Evolutionary conservation across 2,329 filamentous ascomycete species (phyloP), one percentile per base, ranked within the genome.

Genomic region (Cryphonectria naterciae): DNA sequence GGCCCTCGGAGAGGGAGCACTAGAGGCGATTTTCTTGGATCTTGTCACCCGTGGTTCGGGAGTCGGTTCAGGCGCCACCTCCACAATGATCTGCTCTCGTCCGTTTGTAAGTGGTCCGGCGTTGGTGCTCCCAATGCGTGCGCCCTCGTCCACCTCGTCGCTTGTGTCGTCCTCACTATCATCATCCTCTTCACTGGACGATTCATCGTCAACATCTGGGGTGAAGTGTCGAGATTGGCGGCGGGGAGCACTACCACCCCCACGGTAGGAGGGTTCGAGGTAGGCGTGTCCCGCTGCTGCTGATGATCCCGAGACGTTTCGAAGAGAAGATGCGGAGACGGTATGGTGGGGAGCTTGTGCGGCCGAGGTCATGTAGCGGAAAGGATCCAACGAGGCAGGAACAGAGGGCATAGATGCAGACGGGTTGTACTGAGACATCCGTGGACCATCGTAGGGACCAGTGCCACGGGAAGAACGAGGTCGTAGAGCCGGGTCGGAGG

Each of bases 291-390:
- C 58, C 32, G 37, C 37, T 39, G 39, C 25, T 32, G 39, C 32
- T 39, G 62, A 76, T 46, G 80, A 76, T n/a, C 81, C 81, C 22
- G 81, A 80, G 22, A 77, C 75, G 65, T 81, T 79, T 67, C 82
- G 80, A 74, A 81, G 80, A 62, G 80, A 77, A 64, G 76, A 77
- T 63, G 78, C 75, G 73, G 79, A 77, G 67, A 77, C 77, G 67
- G 77, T 73, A 41, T 79, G 76, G 67, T 80, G 78, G 19, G 82
- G 75, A 68, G 77, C 78, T 43, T 81, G 83, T 49, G 85, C 76
- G 17, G 83, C 84, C 32, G 79, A 80, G 4, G 83, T 85, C 78
- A 88, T 85, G 76, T 85, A 89, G 72, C 83, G 82, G 71, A 89
- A 88, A 5, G 87, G 86, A 71, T 89, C 84, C 19, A 80, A 69